phyloP scores from a whole-genome alignment of 1,284 basidiomycete species.

The Cutaneotrichosporon mucoides region DNA sequence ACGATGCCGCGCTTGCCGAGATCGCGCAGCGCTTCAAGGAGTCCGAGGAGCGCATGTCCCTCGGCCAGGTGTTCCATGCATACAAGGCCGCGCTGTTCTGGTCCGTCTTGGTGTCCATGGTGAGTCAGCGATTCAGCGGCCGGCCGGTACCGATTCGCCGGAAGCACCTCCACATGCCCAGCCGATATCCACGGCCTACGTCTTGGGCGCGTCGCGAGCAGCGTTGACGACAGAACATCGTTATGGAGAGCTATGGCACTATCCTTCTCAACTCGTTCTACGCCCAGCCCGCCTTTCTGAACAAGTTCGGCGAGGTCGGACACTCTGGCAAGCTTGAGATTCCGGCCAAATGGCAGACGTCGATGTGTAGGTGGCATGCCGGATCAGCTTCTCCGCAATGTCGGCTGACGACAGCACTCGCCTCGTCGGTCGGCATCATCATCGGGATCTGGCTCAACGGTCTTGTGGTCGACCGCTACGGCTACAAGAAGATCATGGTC shows the following conservation, averaged over 20 bases:
- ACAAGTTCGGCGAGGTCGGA: slow-evolving; percentile 5
- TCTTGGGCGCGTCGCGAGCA: too few species aligned
- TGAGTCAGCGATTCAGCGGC: neutral
- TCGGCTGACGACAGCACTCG: neutral
- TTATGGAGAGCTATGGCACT: slow-evolving; percentile 6
- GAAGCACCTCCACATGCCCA: too few species aligned
- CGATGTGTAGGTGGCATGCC: slow-evolving; percentile 10
- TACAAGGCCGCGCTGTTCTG: slow-evolving; percentile 1
- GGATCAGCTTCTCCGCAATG: neutral
- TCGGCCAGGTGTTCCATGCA: neutral
- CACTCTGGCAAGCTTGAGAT: slow-evolving; percentile 17
- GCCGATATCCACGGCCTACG: too few species aligned
- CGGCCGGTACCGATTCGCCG: too few species aligned
- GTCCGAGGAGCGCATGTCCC: neutral
- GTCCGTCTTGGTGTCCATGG: neutral
- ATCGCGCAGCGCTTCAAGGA: neutral
- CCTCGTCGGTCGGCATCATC: neutral
- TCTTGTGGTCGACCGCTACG: neutral
- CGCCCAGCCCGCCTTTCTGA: slow-evolving; percentile 6
- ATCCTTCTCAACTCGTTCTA: slow-evolving; percentile 8
- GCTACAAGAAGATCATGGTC: slow-evolving; percentile 9
- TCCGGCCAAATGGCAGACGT: slow-evolving; percentile 52
- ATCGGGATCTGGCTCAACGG: slow-evolving; percentile 6
- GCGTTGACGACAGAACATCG: slow-evolving; percentile 1
- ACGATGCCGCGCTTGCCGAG: neutral